Conservation (phyloP, 2,329 filamentous ascomycete genomes). For the Microdochium nivale region DNA sequence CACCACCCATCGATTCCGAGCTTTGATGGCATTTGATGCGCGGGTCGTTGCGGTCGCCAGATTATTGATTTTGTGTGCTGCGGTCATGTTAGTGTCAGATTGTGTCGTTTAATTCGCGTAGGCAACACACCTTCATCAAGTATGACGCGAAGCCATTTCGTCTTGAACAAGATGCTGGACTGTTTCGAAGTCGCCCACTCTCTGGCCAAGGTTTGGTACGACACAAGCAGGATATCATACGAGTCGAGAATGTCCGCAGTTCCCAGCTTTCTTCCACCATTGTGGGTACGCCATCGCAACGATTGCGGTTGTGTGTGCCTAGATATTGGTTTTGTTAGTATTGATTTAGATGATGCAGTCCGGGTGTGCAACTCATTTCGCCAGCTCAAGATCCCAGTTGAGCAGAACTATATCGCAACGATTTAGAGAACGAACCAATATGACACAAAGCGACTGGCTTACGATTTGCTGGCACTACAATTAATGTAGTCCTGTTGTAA, state of each 20-base stretch:
- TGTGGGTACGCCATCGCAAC: neutral
- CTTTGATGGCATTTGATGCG: neutral
- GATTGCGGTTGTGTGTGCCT: neutral
- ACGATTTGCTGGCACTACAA: neutral
- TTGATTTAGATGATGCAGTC: neutral
- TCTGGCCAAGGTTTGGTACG: neutral
- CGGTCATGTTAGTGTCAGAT: neutral
- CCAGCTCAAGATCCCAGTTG: neutral
- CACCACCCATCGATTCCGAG: neutral
- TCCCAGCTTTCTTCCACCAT: neutral
- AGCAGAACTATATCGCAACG: neutral
- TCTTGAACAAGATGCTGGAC: neutral
- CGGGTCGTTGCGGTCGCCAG: neutral
- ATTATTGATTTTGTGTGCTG: neutral
- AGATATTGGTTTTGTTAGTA: neutral
- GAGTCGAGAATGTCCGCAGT: neutral
- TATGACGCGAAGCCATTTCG: neutral
- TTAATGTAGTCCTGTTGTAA: neutral
- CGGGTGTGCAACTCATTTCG: neutral
- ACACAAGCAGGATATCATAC: neutral
- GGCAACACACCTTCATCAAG: neutral
- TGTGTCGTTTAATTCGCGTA: neutral
- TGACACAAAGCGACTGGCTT: neutral
- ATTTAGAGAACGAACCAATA: too few species aligned
- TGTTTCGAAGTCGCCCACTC: neutral